Percentiles rank a stretch among this genome's conserved stretches.
phyloP scores from a whole-genome alignment of 208 protist species.

The Wallacemonas sp. region DNA sequence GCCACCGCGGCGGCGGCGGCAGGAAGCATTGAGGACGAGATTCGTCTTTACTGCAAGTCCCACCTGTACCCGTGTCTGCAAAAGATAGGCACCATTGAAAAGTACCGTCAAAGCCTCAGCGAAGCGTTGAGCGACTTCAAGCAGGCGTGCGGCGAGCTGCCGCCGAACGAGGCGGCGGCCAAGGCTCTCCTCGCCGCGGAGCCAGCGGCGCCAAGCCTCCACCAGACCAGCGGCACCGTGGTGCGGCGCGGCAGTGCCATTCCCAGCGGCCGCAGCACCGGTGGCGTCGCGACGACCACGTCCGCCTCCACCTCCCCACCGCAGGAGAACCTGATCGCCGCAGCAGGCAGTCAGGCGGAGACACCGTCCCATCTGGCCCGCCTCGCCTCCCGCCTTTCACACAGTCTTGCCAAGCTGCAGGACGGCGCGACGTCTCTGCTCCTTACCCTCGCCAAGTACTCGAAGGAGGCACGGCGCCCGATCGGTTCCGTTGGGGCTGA shows the following conservation, averaged over 20 bases:
- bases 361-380: not conserved
- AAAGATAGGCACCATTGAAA: conserved; percentile 47
- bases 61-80: conserved; percentile 46
- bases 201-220: not conserved
- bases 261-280: not conserved
- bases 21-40: conserved; percentile 16
- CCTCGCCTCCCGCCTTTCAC: not conserved
- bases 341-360: not conserved
- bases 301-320: not conserved
- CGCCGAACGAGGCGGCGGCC: not conserved
- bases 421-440: conserved; percentile 36
- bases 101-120: conserved; percentile 34
- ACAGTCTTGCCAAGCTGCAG: conserved; percentile 20
- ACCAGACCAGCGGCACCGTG: not conserved
- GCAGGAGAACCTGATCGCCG: not conserved
- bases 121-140: conserved; percentile 43
- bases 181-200: not conserved
- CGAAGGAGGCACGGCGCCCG: conserved; percentile 29
- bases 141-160: conserved; percentile 1
- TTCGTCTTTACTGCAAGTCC: conserved; percentile 55
- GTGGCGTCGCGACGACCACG: too few relatives aligned
- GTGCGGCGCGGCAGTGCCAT: too few relatives aligned
- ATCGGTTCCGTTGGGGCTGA: conserved; percentile 17
- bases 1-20: not conserved
- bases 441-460: conserved; percentile 26